These are phyloP conservation scores for Lecanicillium sp. DNA, from an alignment of 2,329 filamentous ascomycete species.

Conservation along the genomic window DNA sequence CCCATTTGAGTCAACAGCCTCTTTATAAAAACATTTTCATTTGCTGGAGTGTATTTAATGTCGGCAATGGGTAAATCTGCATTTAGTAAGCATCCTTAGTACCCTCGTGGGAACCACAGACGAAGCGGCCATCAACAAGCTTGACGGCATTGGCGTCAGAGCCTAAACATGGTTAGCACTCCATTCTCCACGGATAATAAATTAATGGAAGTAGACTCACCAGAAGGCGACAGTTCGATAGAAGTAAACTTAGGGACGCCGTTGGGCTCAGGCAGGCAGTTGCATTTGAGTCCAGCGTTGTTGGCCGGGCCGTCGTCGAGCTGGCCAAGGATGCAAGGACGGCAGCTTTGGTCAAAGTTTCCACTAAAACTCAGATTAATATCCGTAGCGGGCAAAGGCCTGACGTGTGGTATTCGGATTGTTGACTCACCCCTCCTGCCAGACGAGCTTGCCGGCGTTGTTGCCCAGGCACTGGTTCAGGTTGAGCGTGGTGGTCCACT, in stretches of 20 bases:
- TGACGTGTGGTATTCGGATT: too few species aligned
- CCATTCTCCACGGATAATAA: too few species aligned
- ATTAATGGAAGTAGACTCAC: background rate
- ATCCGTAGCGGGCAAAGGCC: background rate
- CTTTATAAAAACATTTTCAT: too few species aligned
- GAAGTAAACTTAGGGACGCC: background rate
- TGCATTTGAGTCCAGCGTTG: conserved; percentile 1
- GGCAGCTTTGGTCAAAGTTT: conserved; percentile 5
- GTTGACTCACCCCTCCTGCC: background rate
- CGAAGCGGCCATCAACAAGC: conserved; percentile 4
- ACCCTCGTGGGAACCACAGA: conserved; percentile 3
- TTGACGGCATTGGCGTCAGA: background rate
- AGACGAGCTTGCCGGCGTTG: conserved; percentile 4
- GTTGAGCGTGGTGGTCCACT: conserved; percentile 3
- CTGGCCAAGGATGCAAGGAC: background rate
- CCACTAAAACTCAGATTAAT: background rate
- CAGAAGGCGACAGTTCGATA: background rate
- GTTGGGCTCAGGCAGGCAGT: conserved; percentile 1
- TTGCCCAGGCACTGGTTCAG: conserved; percentile 7
- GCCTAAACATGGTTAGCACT: background rate
- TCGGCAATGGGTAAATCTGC: too few species aligned
- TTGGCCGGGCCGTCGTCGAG: background rate
- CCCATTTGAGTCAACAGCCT: too few species aligned
- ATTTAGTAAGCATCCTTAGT: background rate
- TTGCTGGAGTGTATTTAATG: too few species aligned